These are phyloP conservation scores for Leccinum boreale DNA, from an alignment of 768 basidiomycete genomes.

Conservation along the genomic window DNA sequence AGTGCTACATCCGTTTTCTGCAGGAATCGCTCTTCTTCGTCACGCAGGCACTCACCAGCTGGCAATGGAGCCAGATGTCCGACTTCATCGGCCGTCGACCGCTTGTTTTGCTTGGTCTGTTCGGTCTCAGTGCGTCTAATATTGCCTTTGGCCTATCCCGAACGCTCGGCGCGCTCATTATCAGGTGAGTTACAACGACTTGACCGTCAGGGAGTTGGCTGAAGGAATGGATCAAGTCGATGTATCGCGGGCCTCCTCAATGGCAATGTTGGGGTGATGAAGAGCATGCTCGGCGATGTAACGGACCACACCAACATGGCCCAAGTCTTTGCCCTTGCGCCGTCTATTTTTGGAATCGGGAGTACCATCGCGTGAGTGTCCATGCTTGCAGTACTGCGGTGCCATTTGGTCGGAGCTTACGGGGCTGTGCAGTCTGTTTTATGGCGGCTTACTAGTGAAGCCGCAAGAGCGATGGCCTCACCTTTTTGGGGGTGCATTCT, in stretches of 20 bases:
- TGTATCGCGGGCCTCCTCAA: slow-evolving; percentile 37
- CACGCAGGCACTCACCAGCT: slow-evolving; percentile 52
- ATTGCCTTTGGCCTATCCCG: slow-evolving; percentile 60
- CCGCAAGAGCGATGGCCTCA: slow-evolving; percentile 54
- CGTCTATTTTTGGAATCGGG: slow-evolving; percentile 27
- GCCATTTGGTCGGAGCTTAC: background rate
- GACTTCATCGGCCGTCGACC: slow-evolving; percentile 61
- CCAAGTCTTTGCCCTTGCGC: slow-evolving; percentile 32
- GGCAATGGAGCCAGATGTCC: slow-evolving; percentile 64
- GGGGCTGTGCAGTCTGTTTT: slow-evolving; percentile 42
- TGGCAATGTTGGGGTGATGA: slow-evolving; percentile 56
- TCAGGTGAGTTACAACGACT: slow-evolving; percentile 41
- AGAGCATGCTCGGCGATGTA: slow-evolving; percentile 64
- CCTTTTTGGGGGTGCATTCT: slow-evolving; percentile 41
- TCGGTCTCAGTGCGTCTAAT: slow-evolving; percentile 52
- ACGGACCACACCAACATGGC: slow-evolving; percentile 40
- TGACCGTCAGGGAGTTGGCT: background rate
- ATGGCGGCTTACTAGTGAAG: slow-evolving; percentile 53
- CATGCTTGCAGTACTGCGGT: too few relatives aligned
- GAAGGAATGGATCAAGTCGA: slow-evolving; percentile 23
- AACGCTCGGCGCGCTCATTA: slow-evolving; percentile 49
- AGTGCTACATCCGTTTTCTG: background rate
- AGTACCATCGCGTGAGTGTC: slow-evolving; percentile 29
- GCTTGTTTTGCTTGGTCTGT: slow-evolving; percentile 50
- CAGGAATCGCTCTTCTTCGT: slow-evolving; percentile 64